These are phyloP conservation scores for Stagonosporopsis vannaccii DNA, from an alignment of 2,329 filamentous ascomycete genomes.

Conservation along the genomic window DNA sequence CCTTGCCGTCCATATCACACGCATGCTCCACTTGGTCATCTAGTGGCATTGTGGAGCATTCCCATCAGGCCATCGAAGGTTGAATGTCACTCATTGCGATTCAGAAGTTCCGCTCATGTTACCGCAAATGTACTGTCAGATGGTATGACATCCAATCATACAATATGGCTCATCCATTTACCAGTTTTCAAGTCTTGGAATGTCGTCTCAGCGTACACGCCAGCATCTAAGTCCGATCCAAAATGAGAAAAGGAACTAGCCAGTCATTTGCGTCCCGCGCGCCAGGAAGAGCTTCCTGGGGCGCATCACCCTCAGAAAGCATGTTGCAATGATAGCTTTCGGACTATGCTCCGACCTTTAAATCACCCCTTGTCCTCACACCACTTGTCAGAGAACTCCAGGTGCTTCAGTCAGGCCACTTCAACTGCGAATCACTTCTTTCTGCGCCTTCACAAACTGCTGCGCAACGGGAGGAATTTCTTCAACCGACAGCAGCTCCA, in stretches of 20 bases:
- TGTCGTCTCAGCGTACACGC: not conserved
- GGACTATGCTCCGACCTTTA: conserved; percentile 10
- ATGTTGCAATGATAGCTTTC: conserved; percentile 1
- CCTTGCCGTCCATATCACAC: conserved; percentile 8
- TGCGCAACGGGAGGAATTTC: not conserved
- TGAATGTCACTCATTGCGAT: not conserved
- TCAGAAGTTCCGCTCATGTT: not conserved
- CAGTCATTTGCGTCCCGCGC: not conserved
- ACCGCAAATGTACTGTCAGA: conserved; percentile 4
- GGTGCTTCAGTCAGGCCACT: conserved; percentile 1
- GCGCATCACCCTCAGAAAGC: not conserved
- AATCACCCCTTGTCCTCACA: conserved; percentile 8
- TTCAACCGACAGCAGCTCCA: not conserved
- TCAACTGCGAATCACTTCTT: conserved; percentile 1
- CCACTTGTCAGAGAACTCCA: conserved; percentile 4
- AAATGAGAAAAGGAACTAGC: conserved; percentile 14
- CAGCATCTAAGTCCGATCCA: not conserved
- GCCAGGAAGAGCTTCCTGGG: not conserved
- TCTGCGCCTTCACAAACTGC: not conserved
- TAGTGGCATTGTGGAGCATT: not conserved
- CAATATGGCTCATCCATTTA: not conserved
- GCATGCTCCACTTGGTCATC: not conserved
- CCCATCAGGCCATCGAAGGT: not conserved
- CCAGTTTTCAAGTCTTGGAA: not conserved
- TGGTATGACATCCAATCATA: conserved; percentile 8